Base-by-base conservation (phyloP, 768 basidiomycete species). In the Leucocoprinus leucothites region DNA sequence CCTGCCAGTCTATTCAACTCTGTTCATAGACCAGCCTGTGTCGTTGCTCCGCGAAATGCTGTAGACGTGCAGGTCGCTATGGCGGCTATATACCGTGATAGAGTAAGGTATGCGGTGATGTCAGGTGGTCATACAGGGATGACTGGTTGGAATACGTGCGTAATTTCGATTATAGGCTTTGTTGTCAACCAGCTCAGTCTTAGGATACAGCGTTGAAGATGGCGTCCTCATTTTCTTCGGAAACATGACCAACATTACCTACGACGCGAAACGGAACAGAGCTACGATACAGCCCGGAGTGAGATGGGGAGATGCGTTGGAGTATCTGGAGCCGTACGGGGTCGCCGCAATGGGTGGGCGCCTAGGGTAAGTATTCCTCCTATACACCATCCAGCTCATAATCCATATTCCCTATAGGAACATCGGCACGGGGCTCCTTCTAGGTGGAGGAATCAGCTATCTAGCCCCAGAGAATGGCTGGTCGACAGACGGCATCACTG, bases 141-240 rank as follows among this genome's bases (percentile, higher is more conserved):
- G 71, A 64, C 58, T n/a, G 75, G 72, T 13, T 77, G 74, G 74
- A 75, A 77, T 63, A 73, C 63, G 75, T 77, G 58, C 51, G 72
- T 57, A n/a, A 41, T 31, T 21, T 7, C 25, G 28, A 22, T 40
- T 18, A n/a, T 53, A 21, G 21, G 51, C 35, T 43, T 22, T 45
- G 40, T 44, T 51, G 46, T 41, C 57, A 26, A 43, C 47, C 50
- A 16, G 28, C 46, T 40, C 53, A 31, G 5, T 31, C 5, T 5
- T 31, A 31, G 31, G 31, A 31, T 45, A 48, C 54, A 76, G 75
- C 48, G 67, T 75, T 42, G 59, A 69, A 14, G 67, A 66, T 41
- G 74, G 73, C 11, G 64, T 77, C 36, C 63, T 75, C 9, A 72
- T 77, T 41, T 65, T 60, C 25, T 75, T 77, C 56, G 58, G 65